Evolutionary conservation across 116 monocot genomes (phyloP).

Genomic region (Dioscorea cayenensis): DNA sequence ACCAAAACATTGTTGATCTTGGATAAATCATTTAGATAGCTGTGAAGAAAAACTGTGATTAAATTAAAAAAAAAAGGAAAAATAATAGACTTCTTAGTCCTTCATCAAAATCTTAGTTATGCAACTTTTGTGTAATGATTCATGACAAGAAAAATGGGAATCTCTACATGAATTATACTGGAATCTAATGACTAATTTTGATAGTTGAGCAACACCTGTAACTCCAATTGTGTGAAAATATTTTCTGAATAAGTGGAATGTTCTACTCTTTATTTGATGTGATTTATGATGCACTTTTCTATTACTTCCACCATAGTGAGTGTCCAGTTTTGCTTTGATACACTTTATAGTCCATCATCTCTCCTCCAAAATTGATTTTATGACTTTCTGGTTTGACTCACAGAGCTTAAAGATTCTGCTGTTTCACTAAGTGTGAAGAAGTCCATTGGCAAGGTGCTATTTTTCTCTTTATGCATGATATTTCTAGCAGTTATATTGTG

Average conservation of each 20-base stretch:
- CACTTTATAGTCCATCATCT: neutral
- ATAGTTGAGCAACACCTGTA: too few relatives aligned
- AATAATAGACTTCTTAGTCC: too few relatives aligned
- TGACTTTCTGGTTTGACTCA: neutral
- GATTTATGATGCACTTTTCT: neutral
- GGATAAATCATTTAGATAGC: too few relatives aligned
- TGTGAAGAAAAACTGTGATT: too few relatives aligned
- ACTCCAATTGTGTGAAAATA: neutral
- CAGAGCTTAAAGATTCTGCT: conserved; percentile 24
- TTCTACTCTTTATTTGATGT: neutral
- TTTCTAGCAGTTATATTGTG: neutral
- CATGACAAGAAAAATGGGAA: too few relatives aligned
- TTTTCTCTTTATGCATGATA: neutral
- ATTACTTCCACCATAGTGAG: neutral
- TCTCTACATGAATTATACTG: too few relatives aligned
- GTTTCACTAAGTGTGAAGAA: conserved; percentile 14
- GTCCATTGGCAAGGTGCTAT: conserved; percentile 16
- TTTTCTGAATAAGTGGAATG: neutral
- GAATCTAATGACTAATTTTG: too few relatives aligned
- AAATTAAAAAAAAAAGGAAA: too few relatives aligned
- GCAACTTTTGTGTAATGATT: too few relatives aligned
- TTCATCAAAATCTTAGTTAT: too few relatives aligned
- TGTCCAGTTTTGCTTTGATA: neutral
- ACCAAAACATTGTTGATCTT: too few relatives aligned
- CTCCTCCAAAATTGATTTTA: neutral